Conservation (phyloP, 345 rosid species). For the Cardamine chenopodiifolia region DNA sequence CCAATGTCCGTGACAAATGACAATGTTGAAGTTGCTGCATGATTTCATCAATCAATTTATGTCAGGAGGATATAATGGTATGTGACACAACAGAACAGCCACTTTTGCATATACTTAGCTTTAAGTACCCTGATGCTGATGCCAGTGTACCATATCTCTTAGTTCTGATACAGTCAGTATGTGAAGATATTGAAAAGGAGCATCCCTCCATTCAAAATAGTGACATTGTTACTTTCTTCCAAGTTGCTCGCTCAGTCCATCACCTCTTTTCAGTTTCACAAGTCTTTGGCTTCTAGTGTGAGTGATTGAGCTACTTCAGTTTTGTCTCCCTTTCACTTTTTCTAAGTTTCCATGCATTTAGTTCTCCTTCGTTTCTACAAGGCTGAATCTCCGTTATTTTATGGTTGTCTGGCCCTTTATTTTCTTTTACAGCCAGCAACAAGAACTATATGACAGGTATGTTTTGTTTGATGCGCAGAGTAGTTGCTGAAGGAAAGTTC, state of each 20-base stretch:
- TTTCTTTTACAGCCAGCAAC: conserved; percentile 48
- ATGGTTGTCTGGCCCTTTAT: neutral
- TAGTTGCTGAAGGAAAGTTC: conserved; percentile 14
- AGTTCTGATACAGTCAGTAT: conserved; percentile 85
- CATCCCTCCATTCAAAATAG: conserved; percentile 73
- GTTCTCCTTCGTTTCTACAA: neutral
- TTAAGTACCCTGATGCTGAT: conserved; percentile 25
- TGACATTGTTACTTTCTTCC: conserved; percentile 73
- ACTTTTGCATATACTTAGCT: conserved; percentile 21
- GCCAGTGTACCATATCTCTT: conserved; percentile 35
- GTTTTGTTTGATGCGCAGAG: conserved; percentile 28
- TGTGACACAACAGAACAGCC: conserved; percentile 10
- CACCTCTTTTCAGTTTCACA: conserved; percentile 78
- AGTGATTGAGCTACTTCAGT: conserved; percentile 38
- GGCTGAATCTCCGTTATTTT: neutral
- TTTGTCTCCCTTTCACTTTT: conserved; percentile 6
- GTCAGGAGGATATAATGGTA: conserved; percentile 91
- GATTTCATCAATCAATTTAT: conserved; percentile 81
- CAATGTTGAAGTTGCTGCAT: conserved; percentile 64
- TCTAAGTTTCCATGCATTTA: neutral
- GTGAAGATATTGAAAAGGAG: conserved; percentile 87
- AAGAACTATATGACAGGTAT: conserved; percentile 68
- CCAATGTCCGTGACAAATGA: conserved; percentile 53
- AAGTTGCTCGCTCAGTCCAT: conserved; percentile 83
- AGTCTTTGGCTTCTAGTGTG: conserved; percentile 62